Base-by-base conservation (phyloP, 2,329 filamentous ascomycete genomes). In the Curvularia spicifera region DNA sequence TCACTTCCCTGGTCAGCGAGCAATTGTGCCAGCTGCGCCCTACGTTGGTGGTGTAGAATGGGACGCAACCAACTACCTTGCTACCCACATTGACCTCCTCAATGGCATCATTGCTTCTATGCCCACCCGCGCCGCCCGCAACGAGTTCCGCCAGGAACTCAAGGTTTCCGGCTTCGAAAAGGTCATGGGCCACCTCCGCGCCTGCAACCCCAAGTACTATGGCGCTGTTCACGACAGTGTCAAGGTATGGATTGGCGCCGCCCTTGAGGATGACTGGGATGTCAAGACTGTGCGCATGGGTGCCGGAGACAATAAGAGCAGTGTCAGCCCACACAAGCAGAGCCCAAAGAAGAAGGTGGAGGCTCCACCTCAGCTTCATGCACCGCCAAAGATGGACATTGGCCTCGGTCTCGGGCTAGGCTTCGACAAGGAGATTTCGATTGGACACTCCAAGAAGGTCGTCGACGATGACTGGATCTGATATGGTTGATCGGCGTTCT, bases 131-230 rank as follows among this genome's bases (percentile, higher is more conserved):
- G 78, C 84, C 24, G 88, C 90, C 57, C 90, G 95, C 59, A 97
- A 97, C 76, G 74, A 79, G 0, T 84, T 98, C 10, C 89, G 95
- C n/a, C 82, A 83, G 18, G 87, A 94, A 57, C 82, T 98, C 51
- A 86, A 87, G 52, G 87, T 93, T 59, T 96, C 91, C 0, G 94
- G 95, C 7, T 96, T 93, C 82, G 95, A 99, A 77, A 93, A 93
- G 67, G 88, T 90, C 66, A 91, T 98, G 84, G 85, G 86, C 22
- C 94, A 88, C 57, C 81, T 98, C 61, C 87, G 95, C 5, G 89
- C 94, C 15, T 98, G 94, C 82, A 99, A 98, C 76, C 93, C 97
- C 78, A 98, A 98, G 76, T 97, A 98, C 76, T 98, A 99, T 74
- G 90, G 91, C 2, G 88, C 90, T 48, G 91, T 99, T 4, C 95